Percentiles rank a stretch among this genome's conserved stretches.
These are phyloP conservation scores for Mollisia scopiformis DNA, from an alignment of 2,329 filamentous ascomycete species.

Conservation along the genomic window DNA sequence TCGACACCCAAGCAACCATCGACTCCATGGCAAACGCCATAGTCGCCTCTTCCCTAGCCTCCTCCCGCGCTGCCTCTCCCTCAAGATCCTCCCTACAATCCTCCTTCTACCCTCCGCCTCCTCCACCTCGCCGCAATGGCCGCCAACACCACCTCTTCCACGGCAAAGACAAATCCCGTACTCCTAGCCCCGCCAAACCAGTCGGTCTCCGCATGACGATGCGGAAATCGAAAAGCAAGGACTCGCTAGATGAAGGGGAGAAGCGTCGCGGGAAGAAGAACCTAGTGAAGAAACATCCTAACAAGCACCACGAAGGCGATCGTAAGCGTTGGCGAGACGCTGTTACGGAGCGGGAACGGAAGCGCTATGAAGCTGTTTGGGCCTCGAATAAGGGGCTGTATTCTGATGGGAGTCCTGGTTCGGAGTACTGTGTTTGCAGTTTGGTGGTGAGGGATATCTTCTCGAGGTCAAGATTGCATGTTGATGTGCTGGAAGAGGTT, in stretches of 20 bases:
- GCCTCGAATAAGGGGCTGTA: slow-evolving; percentile 74
- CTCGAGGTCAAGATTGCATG: slow-evolving; percentile 68
- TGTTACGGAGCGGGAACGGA: slow-evolving; percentile 72
- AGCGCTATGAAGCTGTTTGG: slow-evolving; percentile 83
- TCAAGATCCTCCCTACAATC: slow-evolving; percentile 17
- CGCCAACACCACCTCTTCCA: slow-evolving; percentile 33
- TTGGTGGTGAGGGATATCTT: slow-evolving; percentile 77
- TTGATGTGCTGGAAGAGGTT: slow-evolving; percentile 71
- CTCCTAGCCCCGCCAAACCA: slow-evolving; percentile 40
- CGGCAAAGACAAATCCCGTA: slow-evolving; percentile 36
- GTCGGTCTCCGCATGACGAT: slow-evolving; percentile 52
- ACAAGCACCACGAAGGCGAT: slow-evolving; percentile 75
- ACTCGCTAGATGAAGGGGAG: slow-evolving; percentile 54
- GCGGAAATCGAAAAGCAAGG: slow-evolving; percentile 58
- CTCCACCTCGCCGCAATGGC: slow-evolving; percentile 33
- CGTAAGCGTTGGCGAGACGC: slow-evolving; percentile 77
- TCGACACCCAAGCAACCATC: slow-evolving; percentile 49
- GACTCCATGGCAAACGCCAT: slow-evolving; percentile 74
- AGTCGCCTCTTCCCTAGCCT: slow-evolving; percentile 73
- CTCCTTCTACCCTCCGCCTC: slow-evolving; percentile 30
- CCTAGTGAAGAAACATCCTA: slow-evolving; percentile 66
- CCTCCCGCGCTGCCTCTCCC: slow-evolving; percentile 54
- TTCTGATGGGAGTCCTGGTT: slow-evolving; percentile 29
- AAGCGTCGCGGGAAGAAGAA: slow-evolving; percentile 57
- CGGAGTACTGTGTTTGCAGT: slow-evolving; percentile 60